Evolutionary conservation across 306 rosid genomes (phyloP).

Genomic region (Pyrus pyrifolia): DNA sequence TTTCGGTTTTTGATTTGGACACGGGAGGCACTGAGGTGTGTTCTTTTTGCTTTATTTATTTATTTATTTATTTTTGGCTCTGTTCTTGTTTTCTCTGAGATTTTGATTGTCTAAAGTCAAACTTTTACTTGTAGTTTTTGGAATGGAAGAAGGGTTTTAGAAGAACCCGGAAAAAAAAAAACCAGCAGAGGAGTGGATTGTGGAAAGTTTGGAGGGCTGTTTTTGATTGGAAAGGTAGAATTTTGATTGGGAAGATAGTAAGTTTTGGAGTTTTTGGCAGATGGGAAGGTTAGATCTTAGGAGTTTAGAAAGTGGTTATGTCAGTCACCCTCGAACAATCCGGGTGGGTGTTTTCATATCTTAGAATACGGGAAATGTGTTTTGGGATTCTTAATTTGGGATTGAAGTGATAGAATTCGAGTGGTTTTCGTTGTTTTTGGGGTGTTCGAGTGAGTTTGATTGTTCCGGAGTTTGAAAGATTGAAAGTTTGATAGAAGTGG

Average conservation of each 20-base stretch:
- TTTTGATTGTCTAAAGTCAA: neutral
- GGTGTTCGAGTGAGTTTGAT: neutral
- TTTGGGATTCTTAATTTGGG: neutral
- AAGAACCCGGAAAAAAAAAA: neutral
- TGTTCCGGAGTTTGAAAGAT: constrained; percentile 1
- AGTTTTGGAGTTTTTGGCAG: neutral
- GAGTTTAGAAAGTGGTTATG: neutral
- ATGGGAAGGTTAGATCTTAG: constrained; percentile 5
- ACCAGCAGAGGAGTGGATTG: neutral
- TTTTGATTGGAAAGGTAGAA: neutral
- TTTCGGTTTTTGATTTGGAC: neutral
- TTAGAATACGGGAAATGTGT: neutral
- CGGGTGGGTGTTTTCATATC: constrained; percentile 14
- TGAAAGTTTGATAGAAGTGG: neutral
- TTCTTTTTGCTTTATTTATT: neutral
- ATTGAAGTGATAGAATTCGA: neutral
- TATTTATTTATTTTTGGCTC: neutral
- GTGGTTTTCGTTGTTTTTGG: neutral
- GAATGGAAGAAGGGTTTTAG: neutral
- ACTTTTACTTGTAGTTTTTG: neutral
- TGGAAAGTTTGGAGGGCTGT: neutral
- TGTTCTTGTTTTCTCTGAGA: neutral
- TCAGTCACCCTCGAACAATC: neutral
- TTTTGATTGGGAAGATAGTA: neutral
- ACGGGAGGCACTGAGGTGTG: neutral